A percentile compares a stretch with the other conserved stretches of the same genome.
These are phyloP conservation scores for Luvunga scandens DNA, from an alignment of 345 rosid species.

Conservation along the genomic window DNA sequence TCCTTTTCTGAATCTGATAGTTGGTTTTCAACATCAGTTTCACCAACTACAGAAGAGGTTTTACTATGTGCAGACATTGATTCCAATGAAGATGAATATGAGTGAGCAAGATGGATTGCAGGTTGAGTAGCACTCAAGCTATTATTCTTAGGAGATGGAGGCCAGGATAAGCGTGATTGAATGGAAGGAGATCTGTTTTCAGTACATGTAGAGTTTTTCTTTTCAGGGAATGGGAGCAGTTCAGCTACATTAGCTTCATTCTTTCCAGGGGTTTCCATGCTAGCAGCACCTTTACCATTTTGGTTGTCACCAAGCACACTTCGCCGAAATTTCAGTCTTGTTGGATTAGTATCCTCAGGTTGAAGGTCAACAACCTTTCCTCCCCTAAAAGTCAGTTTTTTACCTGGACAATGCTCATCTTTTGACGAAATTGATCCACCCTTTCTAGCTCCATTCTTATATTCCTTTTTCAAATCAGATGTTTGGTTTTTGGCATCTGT, in stretches of 20 bases:
- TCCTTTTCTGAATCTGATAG: not conserved
- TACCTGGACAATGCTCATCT: constrained; percentile 16
- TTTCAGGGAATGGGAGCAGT: not conserved
- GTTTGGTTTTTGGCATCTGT: no score
- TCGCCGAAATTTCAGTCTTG: constrained; percentile 52
- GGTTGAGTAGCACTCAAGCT: not conserved
- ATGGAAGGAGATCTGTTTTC: not conserved
- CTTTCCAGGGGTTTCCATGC: constrained; percentile 23
- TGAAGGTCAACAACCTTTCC: constrained; percentile 53
- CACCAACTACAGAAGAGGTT: constrained; percentile 11
- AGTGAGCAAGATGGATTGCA: not conserved
- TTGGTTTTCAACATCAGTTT: constrained; percentile 6
- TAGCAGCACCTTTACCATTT: constrained; percentile 25
- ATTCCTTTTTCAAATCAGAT: no score
- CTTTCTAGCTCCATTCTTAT: no score
- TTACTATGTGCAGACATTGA: not conserved
- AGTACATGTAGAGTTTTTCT: not conserved
- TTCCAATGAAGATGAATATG: not conserved
- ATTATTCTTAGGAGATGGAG: not conserved
- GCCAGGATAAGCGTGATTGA: constrained; percentile 15
- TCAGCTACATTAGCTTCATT: constrained; percentile 8
- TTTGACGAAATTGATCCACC: constrained; percentile 17
- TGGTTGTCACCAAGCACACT: constrained; percentile 31
- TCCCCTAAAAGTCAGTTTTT: constrained; percentile 45
- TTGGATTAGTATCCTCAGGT: constrained; percentile 36